These are phyloP conservation scores for Fomitopsis pulvina DNA, from an alignment of 768 basidiomycete genomes.

Conservation along the genomic window DNA sequence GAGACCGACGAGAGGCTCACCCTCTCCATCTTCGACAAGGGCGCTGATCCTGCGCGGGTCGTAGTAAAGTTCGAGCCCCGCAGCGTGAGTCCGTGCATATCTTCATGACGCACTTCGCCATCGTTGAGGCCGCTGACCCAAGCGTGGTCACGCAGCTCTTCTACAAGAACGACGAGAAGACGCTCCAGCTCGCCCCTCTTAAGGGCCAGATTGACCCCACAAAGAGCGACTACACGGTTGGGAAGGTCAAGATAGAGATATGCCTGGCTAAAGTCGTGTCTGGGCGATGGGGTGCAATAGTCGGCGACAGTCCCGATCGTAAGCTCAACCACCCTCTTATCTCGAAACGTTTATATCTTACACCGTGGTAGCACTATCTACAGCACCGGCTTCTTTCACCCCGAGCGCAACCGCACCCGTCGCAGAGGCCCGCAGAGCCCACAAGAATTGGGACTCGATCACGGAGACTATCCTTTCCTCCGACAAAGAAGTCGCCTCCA, in stretches of 20 bases:
- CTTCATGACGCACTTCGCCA: neutral
- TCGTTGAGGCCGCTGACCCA: neutral
- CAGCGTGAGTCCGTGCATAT: constrained; percentile 35
- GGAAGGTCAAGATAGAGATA: constrained; percentile 87
- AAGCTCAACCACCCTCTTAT: constrained; percentile 31
- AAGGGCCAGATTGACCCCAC: constrained; percentile 72
- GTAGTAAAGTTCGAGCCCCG: constrained; percentile 57
- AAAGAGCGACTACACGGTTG: constrained; percentile 57
- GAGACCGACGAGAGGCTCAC: constrained; percentile 74
- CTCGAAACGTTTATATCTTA: constrained; percentile 17
- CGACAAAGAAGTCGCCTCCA: constrained; percentile 63
- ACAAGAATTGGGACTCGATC: constrained; percentile 89
- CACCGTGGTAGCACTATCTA: constrained; percentile 1
- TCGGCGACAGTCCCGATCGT: constrained; percentile 77
- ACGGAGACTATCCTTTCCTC: constrained; percentile 56
- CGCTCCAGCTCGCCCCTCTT: constrained; percentile 70
- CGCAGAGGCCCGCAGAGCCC: constrained; percentile 31
- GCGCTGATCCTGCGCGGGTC: constrained; percentile 60
- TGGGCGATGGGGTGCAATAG: constrained; percentile 70
- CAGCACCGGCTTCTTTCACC: constrained; percentile 23
- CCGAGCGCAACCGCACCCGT: constrained; percentile 29
- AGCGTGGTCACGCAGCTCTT: constrained; percentile 34
- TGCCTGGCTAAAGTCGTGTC: constrained; percentile 59
- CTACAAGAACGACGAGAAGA: constrained; percentile 65
- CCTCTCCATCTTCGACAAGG: constrained; percentile 73